phyloP scores from a whole-genome alignment of 1,284 basidiomycete genomes.

The Golubevia sp. region DNA sequence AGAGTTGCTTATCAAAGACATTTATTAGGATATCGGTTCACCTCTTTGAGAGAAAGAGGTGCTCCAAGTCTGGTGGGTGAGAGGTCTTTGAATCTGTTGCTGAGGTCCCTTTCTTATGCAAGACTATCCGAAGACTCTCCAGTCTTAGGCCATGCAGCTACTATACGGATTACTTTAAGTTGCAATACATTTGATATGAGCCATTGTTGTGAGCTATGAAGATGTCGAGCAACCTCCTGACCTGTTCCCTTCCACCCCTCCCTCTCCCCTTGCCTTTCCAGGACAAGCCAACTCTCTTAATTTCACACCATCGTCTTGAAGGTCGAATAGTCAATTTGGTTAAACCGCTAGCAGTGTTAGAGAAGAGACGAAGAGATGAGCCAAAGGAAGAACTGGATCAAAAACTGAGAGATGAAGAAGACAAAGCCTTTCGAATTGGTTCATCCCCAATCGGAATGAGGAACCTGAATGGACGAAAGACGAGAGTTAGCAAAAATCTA shows the following conservation, averaged over 20 bases:
- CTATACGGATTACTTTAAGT: too few species aligned
- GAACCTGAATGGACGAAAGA: background rate
- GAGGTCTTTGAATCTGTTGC: too few species aligned
- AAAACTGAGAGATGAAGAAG: slow-evolving; percentile 1
- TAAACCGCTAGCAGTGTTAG: slow-evolving; percentile 40
- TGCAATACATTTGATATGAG: too few species aligned
- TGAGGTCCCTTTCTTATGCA: too few species aligned
- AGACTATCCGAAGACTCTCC: too few species aligned
- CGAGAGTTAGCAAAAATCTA: slow-evolving; percentile 2
- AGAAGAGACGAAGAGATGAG: slow-evolving; percentile 23
- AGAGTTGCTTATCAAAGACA: too few species aligned
- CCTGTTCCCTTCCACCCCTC: background rate
- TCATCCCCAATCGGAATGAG: slow-evolving; percentile 4
- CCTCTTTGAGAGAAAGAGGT: too few species aligned
- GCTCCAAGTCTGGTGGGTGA: too few species aligned
- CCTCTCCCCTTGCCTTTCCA: slow-evolving; percentile 42
- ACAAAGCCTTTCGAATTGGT: background rate
- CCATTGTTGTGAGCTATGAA: too few species aligned
- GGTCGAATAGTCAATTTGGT: slow-evolving; percentile 75
- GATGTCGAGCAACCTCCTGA: too few species aligned
- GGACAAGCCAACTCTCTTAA: slow-evolving; percentile 77
- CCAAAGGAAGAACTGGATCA: slow-evolving; percentile 4
- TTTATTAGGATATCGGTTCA: too few species aligned
- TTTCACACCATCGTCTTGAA: slow-evolving; percentile 86
- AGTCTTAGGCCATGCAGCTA: too few species aligned